A percentile compares a stretch with the other conserved stretches of the same genome.
Conservation (phyloP, 1,284 basidiomycete species). For the Cryptococcus wingfieldii region DNA sequence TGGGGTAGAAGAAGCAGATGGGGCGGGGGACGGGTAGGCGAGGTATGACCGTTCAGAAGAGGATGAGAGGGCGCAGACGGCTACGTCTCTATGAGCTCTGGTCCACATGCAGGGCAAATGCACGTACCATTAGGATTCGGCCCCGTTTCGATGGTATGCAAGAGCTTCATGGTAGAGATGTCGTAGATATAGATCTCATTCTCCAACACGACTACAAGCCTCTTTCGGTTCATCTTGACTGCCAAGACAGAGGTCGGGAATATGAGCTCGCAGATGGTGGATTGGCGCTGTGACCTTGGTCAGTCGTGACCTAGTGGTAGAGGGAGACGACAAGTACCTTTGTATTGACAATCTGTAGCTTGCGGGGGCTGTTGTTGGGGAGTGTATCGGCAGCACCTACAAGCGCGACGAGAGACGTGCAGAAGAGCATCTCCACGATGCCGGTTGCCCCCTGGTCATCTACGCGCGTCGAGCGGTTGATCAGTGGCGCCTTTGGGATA, state of each 20-base stretch:
- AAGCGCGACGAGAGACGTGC: conserved; percentile 92
- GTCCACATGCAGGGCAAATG: neutral
- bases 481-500: too few relatives aligned
- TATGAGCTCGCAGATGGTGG: conserved; percentile 96
- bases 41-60: conserved; percentile 94
- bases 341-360: conserved; percentile 96
- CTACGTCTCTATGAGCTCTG: conserved; percentile 48
- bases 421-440: conserved; percentile 99
- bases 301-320: neutral
- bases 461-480: conserved; percentile 6
- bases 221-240: conserved; percentile 94
- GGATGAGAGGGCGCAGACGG: conserved; percentile 89
- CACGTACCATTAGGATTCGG: conserved; percentile 82
- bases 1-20: conserved; percentile 63
- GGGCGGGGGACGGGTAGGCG: conserved; percentile 91
- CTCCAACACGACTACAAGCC: conserved; percentile 91
- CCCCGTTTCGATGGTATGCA: conserved; percentile 96
- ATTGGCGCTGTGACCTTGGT: conserved; percentile 67
- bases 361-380: conserved; percentile 78
- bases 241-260: conserved; percentile 94
- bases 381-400: conserved; percentile 85
- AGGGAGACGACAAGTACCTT: conserved; percentile 60
- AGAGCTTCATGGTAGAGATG: conserved; percentile 94
- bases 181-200: conserved; percentile 98
- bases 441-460: conserved; percentile 83